Conservation (phyloP, 805 yeast genomes). For the Babjeviella inositovora region DNA sequence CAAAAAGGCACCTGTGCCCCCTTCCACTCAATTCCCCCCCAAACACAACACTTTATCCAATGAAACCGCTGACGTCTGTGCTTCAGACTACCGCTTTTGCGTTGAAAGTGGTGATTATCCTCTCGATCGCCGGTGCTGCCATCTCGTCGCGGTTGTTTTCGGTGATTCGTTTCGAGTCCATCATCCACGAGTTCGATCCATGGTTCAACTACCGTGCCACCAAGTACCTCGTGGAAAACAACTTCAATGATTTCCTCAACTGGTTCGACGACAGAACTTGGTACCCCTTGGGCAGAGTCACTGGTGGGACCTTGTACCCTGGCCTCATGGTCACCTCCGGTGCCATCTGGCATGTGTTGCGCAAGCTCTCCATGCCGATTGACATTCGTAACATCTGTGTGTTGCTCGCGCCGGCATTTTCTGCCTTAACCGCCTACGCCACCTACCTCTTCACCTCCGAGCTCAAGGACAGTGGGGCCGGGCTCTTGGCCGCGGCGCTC, state of each 20-base stretch:
- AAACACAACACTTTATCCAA: constrained; percentile 10
- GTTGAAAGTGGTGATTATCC: constrained; percentile 51
- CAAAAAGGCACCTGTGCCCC: too few species aligned
- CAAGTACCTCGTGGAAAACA: constrained; percentile 70
- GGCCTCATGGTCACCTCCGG: constrained; percentile 98
- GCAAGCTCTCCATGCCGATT: constrained; percentile 58
- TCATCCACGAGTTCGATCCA: constrained; percentile 95
- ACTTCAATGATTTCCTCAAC: constrained; percentile 82
- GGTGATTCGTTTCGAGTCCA: constrained; percentile 90
- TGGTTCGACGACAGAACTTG: constrained; percentile 99
- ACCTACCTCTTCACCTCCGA: constrained; percentile 81
- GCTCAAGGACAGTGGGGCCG: constrained; percentile 82
- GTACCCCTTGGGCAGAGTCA: constrained; percentile 98
- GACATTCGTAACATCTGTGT: constrained; percentile 96
- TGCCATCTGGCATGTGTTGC: constrained; percentile 61
- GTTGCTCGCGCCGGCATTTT: constrained; percentile 89
- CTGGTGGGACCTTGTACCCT: constrained; percentile 97
- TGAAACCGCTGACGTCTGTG: constrained; percentile 2
- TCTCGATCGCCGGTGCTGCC: constrained; percentile 80
- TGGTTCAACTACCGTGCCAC: constrained; percentile 97
- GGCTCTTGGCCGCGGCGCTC: constrained; percentile 81
- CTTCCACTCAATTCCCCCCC: too few species aligned
- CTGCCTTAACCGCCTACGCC: constrained; percentile 82
- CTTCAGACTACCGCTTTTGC: constrained; percentile 14
- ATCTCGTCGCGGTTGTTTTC: constrained; percentile 85